Conservation (phyloP, 2,329 filamentous ascomycete genomes). For the Cladosporium oxysporum region DNA sequence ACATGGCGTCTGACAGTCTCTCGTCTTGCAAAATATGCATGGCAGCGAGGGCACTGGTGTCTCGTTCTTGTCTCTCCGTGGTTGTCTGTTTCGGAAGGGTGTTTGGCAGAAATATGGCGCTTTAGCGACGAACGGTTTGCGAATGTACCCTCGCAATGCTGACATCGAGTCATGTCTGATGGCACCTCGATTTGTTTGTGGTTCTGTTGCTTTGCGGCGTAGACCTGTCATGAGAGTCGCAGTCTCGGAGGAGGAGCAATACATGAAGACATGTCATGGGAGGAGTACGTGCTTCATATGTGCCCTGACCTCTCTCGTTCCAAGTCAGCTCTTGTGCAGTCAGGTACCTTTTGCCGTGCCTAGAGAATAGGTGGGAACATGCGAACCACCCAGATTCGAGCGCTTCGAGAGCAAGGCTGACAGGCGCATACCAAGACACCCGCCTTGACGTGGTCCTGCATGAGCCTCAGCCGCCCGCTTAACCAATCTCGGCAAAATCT, state of each 20-base stretch:
- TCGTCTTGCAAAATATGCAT: neutral
- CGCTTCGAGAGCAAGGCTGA: neutral
- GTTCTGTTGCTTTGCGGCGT: neutral
- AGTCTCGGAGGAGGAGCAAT: too few species aligned
- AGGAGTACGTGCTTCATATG: neutral
- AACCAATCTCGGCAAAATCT: neutral
- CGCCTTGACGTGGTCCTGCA: neutral
- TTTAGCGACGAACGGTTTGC: neutral
- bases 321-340: neutral
- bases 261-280: neutral
- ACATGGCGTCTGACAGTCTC: neutral
- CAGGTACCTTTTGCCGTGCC: neutral
- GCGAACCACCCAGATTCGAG: neutral
- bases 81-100: neutral
- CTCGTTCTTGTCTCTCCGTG: neutral
- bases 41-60: neutral
- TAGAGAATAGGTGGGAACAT: neutral
- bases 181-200: neutral
- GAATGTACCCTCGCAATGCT: neutral
- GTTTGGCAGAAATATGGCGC: neutral
- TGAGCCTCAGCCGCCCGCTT: neutral
- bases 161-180: neutral
- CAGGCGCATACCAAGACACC: neutral
- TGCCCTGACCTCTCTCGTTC: neutral
- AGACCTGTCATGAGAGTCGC: too few species aligned